phyloP scores from a whole-genome alignment of 495 filamentous ascomycete genomes.

The Lineolata rhizophorae region DNA sequence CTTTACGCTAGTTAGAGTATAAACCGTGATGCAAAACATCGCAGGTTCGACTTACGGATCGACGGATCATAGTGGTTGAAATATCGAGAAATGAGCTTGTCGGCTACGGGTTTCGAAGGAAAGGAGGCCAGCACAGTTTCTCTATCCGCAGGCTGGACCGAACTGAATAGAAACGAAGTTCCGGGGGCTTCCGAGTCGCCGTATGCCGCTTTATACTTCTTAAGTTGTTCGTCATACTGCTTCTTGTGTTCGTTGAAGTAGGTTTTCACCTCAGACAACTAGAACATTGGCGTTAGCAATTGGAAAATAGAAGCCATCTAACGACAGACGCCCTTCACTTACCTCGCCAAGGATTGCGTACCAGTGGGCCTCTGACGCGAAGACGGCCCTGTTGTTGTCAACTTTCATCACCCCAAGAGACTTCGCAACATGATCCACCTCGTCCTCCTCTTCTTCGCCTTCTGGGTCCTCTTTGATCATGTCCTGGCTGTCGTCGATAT shows the following conservation, averaged over 20 bases:
- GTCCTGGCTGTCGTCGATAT: constrained; percentile 36
- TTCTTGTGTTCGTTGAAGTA: constrained; percentile 58
- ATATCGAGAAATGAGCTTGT: constrained; percentile 54
- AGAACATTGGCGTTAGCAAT: too few species aligned
- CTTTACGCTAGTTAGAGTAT: constrained; percentile 10
- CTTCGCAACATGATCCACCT: constrained; percentile 78
- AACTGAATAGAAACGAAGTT: constrained; percentile 49
- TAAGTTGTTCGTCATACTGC: constrained; percentile 38
- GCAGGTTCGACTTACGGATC: constrained; percentile 28
- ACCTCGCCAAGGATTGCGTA: constrained; percentile 74
- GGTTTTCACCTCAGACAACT: constrained; percentile 85
- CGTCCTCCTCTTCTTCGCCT: constrained; percentile 40
- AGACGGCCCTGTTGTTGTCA: constrained; percentile 62
- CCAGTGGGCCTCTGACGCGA: constrained; percentile 88
- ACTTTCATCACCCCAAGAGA: constrained; percentile 89
- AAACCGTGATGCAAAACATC: too few species aligned
- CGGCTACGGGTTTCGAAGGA: constrained; percentile 57
- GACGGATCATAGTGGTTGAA: constrained; percentile 53
- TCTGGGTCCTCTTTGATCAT: constrained; percentile 27
- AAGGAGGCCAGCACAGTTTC: constrained; percentile 58
- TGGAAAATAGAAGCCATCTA: constrained; percentile 6
- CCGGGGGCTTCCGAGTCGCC: constrained; percentile 18
- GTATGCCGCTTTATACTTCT: constrained; percentile 41
- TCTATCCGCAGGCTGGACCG: constrained; percentile 39
- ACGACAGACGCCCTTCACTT: constrained; percentile 13